Percentiles rank a stretch among this genome's conserved stretches.
Conservation (phyloP, 2,329 filamentous ascomycete species). For the Microcyclospora pomicola region DNA sequence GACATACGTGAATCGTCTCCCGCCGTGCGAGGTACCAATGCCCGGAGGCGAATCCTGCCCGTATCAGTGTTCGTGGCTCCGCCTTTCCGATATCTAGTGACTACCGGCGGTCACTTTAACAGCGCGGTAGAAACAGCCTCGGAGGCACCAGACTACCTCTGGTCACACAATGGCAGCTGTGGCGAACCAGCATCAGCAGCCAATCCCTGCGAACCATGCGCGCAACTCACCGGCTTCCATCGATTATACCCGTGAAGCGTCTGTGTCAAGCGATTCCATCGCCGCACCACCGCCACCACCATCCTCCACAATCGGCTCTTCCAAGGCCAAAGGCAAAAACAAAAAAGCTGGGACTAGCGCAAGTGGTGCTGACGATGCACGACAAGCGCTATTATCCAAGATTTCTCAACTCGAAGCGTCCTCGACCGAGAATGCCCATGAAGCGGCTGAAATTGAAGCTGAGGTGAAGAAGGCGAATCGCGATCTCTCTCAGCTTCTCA, state of each 20-base stretch:
- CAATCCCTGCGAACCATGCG: constrained; percentile 11
- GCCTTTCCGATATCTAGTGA: no score
- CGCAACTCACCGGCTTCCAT: constrained; percentile 18
- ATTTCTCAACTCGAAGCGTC: constrained; percentile 93
- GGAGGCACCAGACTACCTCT: no score
- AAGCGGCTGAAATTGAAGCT: constrained; percentile 90
- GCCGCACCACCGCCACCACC: constrained; percentile 25
- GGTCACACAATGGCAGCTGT: constrained; percentile 20
- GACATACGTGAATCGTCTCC: no score
- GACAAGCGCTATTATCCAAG: constrained; percentile 79
- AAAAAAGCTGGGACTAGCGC: constrained; percentile 13
- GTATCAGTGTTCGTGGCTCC: no score
- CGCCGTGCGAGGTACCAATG: no score
- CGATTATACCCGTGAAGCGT: constrained; percentile 18
- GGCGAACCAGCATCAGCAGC: constrained; percentile 17
- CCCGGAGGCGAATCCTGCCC: no score
- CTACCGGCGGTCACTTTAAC: no score
- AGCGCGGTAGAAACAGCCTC: no score
- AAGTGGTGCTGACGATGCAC: constrained; percentile 80
- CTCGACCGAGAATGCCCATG: constrained; percentile 83
- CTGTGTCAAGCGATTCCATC: constrained; percentile 18
- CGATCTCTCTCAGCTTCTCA: constrained; percentile 73
- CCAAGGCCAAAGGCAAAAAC: constrained; percentile 70
- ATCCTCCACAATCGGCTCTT: constrained; percentile 40
- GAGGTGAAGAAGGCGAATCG: constrained; percentile 90